Evolutionary conservation across 2,329 filamentous ascomycete species (phyloP).

Genomic region (Diaporthe vaccinii): DNA sequence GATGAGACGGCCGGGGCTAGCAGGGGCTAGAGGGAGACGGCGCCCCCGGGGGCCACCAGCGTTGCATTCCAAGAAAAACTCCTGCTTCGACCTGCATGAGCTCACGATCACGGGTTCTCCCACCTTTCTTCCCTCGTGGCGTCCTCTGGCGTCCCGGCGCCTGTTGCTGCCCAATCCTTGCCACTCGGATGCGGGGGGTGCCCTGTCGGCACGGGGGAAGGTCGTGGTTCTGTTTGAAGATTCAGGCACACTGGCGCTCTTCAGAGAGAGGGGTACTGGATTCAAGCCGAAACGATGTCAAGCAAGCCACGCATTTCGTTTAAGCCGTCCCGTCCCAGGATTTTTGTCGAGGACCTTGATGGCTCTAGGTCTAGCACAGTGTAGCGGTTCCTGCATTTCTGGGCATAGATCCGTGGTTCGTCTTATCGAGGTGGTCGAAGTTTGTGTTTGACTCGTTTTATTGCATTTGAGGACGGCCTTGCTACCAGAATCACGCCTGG

Average conservation of each 20-base stretch:
- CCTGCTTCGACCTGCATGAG: conserved; percentile 21
- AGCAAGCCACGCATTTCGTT: conserved; percentile 30
- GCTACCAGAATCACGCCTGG: too few relatives aligned
- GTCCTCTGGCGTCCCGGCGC: not conserved
- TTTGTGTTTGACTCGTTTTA: conserved; percentile 41
- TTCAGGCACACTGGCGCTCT: not conserved
- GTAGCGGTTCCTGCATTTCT: conserved; percentile 19
- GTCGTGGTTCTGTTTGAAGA: conserved; percentile 25
- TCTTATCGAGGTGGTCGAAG: conserved; percentile 46
- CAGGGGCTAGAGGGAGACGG: conserved; percentile 13
- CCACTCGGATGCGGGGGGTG: conserved; percentile 25
- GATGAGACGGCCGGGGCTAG: conserved; percentile 11
- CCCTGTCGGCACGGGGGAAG: conserved; percentile 12
- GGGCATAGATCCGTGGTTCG: conserved; percentile 10
- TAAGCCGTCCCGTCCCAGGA: not conserved
- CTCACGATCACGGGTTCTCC: conserved; percentile 35
- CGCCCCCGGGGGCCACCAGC: conserved; percentile 15
- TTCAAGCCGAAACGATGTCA: conserved; percentile 16
- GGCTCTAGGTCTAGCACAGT: conserved; percentile 9
- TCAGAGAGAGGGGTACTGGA: not conserved
- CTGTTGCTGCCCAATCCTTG: conserved; percentile 31
- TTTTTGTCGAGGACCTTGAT: not conserved
- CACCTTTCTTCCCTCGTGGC: conserved; percentile 15
- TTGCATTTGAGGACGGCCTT: not conserved
- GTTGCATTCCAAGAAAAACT: conserved; percentile 15